These are phyloP conservation scores for Saitozyma sp. DNA, from an alignment of 768 basidiomycete genomes.

Conservation along the genomic window DNA sequence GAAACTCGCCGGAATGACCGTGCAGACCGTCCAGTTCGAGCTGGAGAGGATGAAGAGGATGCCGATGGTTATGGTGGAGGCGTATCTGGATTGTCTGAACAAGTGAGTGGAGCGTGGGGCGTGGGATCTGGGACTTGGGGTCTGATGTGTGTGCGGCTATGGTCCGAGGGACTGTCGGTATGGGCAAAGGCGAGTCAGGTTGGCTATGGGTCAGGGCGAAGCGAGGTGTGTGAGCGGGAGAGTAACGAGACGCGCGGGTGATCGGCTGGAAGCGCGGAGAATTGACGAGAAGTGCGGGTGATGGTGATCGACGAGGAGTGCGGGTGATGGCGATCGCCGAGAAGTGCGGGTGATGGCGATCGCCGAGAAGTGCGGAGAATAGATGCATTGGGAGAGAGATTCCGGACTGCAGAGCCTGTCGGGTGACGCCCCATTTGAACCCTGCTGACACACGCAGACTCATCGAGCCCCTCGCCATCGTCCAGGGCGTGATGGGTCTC, in stretches of 20 bases:
- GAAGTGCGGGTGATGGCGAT: not conserved
- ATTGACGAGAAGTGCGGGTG: not conserved
- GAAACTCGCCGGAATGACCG: slow-evolving; percentile 41
- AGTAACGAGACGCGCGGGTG: too few relatives aligned
- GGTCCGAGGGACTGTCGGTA: too few relatives aligned
- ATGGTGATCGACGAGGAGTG: not conserved
- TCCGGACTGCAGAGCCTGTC: not conserved
- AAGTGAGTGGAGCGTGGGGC: slow-evolving; percentile 32
- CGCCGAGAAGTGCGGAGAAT: not conserved
- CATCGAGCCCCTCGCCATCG: slow-evolving; percentile 41
- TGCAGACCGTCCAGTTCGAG: slow-evolving; percentile 36
- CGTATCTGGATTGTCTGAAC: slow-evolving; percentile 42
- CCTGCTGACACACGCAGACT: slow-evolving; percentile 21
- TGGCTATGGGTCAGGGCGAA: too few relatives aligned
- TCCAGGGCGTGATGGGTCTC: slow-evolving; percentile 40
- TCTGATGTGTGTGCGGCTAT: not conserved
- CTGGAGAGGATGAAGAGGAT: slow-evolving; percentile 37
- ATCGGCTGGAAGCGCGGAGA: not conserved
- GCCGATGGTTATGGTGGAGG: slow-evolving; percentile 29
- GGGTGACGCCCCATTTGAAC: not conserved
- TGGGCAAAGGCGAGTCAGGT: too few relatives aligned
- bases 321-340: not conserved
- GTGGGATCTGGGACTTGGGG: not conserved
- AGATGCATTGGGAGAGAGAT: not conserved
- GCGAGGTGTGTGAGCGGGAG: too few relatives aligned